Percentiles rank a stretch among this genome's conserved stretches.
phyloP scores from a whole-genome alignment of 176 grass and related monocot species.

The Tillandsia fasciculata region DNA sequence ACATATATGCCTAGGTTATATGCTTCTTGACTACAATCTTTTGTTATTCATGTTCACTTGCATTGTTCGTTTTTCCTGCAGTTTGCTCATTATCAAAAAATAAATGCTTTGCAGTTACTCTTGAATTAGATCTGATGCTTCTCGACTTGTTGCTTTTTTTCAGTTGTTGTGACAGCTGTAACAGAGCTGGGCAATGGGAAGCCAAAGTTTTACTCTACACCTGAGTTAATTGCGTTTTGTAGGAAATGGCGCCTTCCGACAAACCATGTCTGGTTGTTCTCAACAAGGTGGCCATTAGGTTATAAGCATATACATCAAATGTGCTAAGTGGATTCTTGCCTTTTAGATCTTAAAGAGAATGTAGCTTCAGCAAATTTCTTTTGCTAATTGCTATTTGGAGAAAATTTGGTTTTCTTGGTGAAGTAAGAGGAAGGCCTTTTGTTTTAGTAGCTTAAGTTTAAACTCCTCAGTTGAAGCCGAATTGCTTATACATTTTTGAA shows the following conservation, averaged over 20 bases:
- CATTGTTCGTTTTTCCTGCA: too few relatives aligned
- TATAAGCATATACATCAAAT: not conserved
- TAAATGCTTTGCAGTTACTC: too few relatives aligned
- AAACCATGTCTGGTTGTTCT: slow-evolving; percentile 93
- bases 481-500: too few relatives aligned
- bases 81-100: too few relatives aligned
- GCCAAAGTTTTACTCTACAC: slow-evolving; percentile 91
- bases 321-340: not conserved
- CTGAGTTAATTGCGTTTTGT: slow-evolving; percentile 85
- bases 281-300: slow-evolving; percentile 61
- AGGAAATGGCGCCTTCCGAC: slow-evolving; percentile 84
- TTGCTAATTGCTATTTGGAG: not conserved
- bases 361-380: not conserved
- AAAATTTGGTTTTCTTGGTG: too few relatives aligned
- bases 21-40: too few relatives aligned
- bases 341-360: not conserved
- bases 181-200: slow-evolving; percentile 72
- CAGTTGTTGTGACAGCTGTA: slow-evolving; percentile 84
- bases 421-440: too few relatives aligned
- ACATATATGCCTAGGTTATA: too few relatives aligned
- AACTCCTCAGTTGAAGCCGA: not conserved
- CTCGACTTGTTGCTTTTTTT: slow-evolving; percentile 12
- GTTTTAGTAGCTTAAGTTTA: not conserved
- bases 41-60: too few relatives aligned
- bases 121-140: not conserved